Base-by-base conservation (phyloP, 768 basidiomycete species). In the Trametes sanguinea region DNA sequence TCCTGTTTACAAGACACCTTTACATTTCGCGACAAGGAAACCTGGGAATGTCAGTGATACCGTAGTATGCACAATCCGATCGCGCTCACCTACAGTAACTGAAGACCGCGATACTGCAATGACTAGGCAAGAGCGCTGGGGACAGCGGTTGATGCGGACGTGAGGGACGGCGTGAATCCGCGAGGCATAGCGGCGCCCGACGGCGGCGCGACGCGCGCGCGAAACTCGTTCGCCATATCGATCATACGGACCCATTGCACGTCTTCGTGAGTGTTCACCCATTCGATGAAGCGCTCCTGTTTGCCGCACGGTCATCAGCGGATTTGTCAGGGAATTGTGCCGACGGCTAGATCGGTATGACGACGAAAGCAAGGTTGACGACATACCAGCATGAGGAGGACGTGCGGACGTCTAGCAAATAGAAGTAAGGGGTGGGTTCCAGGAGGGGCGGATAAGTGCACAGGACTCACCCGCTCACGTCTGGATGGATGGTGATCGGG, bases 401-500 rank as follows among this genome's bases (percentile, higher is more conserved):
- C 85, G 67, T 92, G 89, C 8, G 87, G 85, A 1, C 84, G 79
- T 8, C 86, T 86, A 57, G 22, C 47, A 29, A 27, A 2, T 5
- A 9, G 44, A 45, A 30, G 29, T 45, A 37, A 48, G 57, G 11
- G 13, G 14, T 8, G n/a, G 14, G 14, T 8, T 22, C 22, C 22
- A 22, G 22, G 22, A 22, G 22, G 22, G 22, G 22, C 22, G 22
- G 22, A 22, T 22, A 22, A 22, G 22, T 22, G 22, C 22, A 46
- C 9, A 10, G 6, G 39, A 68, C 48, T 59, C 73, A 82, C 81
- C 88, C 88, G 68, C 85, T 85, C 27, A 89, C 87, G 66, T 91
- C 89, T 1, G 90, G 89, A 66, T 91, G 90, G 43, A 92, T 88
- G 2, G 89, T 90, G 60, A 91, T 82, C 0, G 88, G 88, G 66